These are phyloP conservation scores for Tulasnella sp. DNA, from an alignment of 768 basidiomycete species.

Conservation along the genomic window DNA sequence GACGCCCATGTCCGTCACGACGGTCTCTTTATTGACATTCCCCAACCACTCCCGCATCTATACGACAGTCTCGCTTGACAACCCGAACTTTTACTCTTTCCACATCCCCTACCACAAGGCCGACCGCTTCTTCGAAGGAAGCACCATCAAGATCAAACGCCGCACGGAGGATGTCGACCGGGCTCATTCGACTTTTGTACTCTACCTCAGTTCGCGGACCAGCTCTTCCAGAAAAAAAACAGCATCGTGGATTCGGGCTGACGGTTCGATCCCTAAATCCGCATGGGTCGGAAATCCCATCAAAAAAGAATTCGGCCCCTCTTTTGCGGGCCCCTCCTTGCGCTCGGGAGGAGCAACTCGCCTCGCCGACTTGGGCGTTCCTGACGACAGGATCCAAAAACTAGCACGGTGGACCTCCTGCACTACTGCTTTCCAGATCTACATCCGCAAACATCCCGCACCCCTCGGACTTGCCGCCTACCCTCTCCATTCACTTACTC, in stretches of 20 bases:
- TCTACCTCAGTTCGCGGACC: slow-evolving; percentile 8
- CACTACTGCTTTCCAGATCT: slow-evolving; percentile 28
- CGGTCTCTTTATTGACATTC: too few relatives aligned
- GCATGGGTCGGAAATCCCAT: slow-evolving; percentile 29
- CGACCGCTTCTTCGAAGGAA: slow-evolving; percentile 21
- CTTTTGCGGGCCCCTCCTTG: slow-evolving; percentile 28
- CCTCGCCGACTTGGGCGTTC: slow-evolving; percentile 26
- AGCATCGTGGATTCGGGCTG: slow-evolving; percentile 27
- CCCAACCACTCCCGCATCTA: too few relatives aligned
- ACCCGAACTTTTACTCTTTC: slow-evolving; percentile 5
- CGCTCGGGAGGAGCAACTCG: slow-evolving; percentile 34
- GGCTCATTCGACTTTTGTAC: background rate
- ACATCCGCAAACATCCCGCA: slow-evolving; percentile 32
- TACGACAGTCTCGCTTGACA: background rate
- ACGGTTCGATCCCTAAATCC: slow-evolving; percentile 37
- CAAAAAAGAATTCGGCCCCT: slow-evolving; percentile 32
- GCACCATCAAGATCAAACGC: slow-evolving; percentile 11
- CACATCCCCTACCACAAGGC: slow-evolving; percentile 21
- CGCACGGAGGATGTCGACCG: background rate
- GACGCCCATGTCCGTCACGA: too few relatives aligned
- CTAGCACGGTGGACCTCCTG: slow-evolving; percentile 32
- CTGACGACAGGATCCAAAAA: slow-evolving; percentile 28
- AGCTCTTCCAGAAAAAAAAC: slow-evolving; percentile 19
- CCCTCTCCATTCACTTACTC: background rate
- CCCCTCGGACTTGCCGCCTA: too few relatives aligned